phyloP scores from a whole-genome alignment of 1,284 basidiomycete species.

The Takashimella koratensis region DNA sequence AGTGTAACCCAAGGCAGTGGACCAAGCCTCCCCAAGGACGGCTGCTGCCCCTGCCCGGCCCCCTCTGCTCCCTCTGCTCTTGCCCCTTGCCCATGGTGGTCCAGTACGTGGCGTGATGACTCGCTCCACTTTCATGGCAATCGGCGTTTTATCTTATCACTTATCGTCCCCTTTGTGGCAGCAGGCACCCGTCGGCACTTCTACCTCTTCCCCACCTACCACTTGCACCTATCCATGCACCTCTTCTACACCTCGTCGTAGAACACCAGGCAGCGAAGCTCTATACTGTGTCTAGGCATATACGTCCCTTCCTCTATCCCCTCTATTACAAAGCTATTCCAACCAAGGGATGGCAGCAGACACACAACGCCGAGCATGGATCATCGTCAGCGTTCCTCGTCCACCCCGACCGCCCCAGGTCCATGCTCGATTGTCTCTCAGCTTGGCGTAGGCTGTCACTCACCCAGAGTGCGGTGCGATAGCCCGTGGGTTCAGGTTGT shows the following conservation, averaged over 20 bases:
- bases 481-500: constrained; percentile 5
- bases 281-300: constrained; percentile 17
- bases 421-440: too few relatives aligned
- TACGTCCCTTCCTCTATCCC: too few relatives aligned
- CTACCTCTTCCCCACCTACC: too few relatives aligned
- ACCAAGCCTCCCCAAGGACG: not conserved
- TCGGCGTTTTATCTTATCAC: not conserved
- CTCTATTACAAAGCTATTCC: too few relatives aligned
- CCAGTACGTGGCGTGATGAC: too few relatives aligned
- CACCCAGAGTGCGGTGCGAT: constrained; percentile 21
- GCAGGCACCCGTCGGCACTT: not conserved
- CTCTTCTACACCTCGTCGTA: constrained; percentile 17
- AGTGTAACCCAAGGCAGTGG: not conserved
- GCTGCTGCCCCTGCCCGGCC: too few relatives aligned
- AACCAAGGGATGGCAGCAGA: too few relatives aligned
- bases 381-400: too few relatives aligned
- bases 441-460: constrained; percentile 12
- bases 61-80: too few relatives aligned
- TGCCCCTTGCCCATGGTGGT: constrained; percentile 1
- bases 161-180: not conserved
- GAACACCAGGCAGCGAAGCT: constrained; percentile 18
- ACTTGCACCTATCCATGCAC: too few relatives aligned
- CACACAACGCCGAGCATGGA: too few relatives aligned
- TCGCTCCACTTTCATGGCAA: not conserved
- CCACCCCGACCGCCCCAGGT: too few relatives aligned